Evolutionary conservation across 495 filamentous ascomycete species (phyloP).

Genomic region (Tuber umbilicatum): DNA sequence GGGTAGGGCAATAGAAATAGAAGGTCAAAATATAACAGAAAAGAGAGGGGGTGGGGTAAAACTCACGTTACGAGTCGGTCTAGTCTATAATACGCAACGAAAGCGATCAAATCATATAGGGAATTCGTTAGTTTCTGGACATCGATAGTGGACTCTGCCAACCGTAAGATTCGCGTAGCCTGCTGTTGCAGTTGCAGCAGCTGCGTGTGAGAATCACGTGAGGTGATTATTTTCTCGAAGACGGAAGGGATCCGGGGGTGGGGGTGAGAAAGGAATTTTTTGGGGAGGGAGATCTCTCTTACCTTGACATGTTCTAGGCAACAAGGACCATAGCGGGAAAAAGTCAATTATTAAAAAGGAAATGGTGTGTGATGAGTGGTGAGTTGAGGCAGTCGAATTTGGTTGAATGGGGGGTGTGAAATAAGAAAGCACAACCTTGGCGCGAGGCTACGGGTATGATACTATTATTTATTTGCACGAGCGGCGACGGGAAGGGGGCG

Average conservation of each 20-base stretch:
- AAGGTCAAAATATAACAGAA: slow-evolving; percentile 24
- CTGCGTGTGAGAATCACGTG: slow-evolving; percentile 39
- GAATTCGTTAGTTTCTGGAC: slow-evolving; percentile 30
- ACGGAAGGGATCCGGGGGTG: neutral
- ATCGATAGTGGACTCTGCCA: slow-evolving; percentile 16
- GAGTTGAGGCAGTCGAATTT: slow-evolving; percentile 31
- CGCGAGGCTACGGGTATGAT: slow-evolving; percentile 29
- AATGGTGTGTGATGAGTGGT: slow-evolving; percentile 22
- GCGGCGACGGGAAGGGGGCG: slow-evolving; percentile 32
- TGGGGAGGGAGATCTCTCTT: slow-evolving; percentile 19
- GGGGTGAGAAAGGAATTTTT: neutral
- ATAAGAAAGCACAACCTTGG: slow-evolving; percentile 35
- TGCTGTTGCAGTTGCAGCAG: slow-evolving; percentile 36
- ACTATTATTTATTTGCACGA: slow-evolving; percentile 39
- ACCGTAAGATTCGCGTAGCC: slow-evolving; percentile 33
- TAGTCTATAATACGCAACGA: slow-evolving; percentile 52
- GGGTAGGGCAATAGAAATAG: neutral
- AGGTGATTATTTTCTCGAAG: slow-evolving; percentile 12
- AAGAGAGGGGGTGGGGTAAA: slow-evolving; percentile 8
- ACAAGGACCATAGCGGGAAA: slow-evolving; percentile 40
- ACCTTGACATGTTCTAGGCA: slow-evolving; percentile 42
- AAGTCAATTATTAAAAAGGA: slow-evolving; percentile 34
- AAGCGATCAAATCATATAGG: slow-evolving; percentile 20
- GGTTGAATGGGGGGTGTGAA: slow-evolving; percentile 30
- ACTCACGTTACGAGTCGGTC: slow-evolving; percentile 92